Percentiles rank a stretch among this genome's conserved stretches.
Evolutionary conservation across 140 eudicot species (phyloP).

Genomic region (Senecio squalidus): DNA sequence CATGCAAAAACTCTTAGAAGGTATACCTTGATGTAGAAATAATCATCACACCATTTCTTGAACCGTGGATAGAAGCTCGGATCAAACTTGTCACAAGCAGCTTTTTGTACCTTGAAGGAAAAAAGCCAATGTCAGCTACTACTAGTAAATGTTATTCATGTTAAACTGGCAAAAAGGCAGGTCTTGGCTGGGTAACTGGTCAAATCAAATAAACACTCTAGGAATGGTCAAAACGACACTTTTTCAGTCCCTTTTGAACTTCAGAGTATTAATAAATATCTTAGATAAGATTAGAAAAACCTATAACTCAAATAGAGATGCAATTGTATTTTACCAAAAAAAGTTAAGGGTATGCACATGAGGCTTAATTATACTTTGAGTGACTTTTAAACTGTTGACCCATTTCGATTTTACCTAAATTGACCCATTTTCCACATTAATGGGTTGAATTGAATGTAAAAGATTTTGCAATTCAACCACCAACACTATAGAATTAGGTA

Average conservation of each 20-base stretch:
- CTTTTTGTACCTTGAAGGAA: conserved; percentile 74
- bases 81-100: conserved; percentile 94
- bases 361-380: neutral
- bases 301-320: too few relatives aligned
- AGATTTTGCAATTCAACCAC: conserved; percentile 4
- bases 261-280: too few relatives aligned
- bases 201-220: neutral
- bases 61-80: conserved; percentile 89
- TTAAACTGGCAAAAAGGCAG: neutral
- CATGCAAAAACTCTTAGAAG: neutral
- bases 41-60: conserved; percentile 99
- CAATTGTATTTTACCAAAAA: too few relatives aligned
- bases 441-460: neutral
- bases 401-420: neutral
- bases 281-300: too few relatives aligned
- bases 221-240: too few relatives aligned
- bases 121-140: conserved; percentile 16
- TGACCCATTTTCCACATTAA: conserved; percentile 2
- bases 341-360: neutral
- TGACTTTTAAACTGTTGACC: neutral
- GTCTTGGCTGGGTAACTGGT: neutral
- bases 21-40: conserved; percentile 91
- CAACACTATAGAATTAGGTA: neutral
- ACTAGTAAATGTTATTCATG: conserved; percentile 4
- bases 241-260: too few relatives aligned